phyloP scores from a whole-genome alignment of 2,329 filamentous ascomycete species.

The Xylariaceae sp. region DNA sequence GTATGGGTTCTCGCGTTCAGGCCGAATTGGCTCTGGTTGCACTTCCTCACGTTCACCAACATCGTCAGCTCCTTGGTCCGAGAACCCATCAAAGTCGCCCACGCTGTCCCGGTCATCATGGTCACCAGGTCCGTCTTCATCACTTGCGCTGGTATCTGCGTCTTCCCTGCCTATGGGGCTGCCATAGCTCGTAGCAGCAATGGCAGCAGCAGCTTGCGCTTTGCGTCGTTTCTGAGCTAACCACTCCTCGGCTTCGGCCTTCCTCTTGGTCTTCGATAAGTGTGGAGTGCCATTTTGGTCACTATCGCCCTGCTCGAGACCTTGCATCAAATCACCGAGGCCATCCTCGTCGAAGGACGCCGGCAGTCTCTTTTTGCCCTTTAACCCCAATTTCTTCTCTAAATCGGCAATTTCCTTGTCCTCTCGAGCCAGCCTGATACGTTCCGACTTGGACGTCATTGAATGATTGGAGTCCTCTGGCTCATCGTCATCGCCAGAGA shows the following conservation, averaged over 20 bases:
- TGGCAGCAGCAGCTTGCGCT: conserved; percentile 27
- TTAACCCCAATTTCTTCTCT: conserved; percentile 82
- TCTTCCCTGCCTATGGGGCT: neutral
- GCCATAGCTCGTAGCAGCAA: neutral
- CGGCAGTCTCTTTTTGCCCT: conserved; percentile 68
- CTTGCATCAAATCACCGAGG: conserved; percentile 71
- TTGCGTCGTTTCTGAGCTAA: conserved; percentile 54
- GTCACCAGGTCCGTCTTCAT: conserved; percentile 21
- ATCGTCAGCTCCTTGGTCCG: conserved; percentile 32
- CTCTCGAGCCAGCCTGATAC: conserved; percentile 68
- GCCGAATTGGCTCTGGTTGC: conserved; percentile 31
- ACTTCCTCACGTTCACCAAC: conserved; percentile 3
- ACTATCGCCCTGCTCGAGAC: conserved; percentile 54
- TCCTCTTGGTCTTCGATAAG: conserved; percentile 59
- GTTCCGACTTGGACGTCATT: conserved; percentile 39
- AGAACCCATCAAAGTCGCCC: conserved; percentile 39
- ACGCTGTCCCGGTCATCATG: conserved; percentile 34
- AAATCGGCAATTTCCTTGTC: conserved; percentile 84
- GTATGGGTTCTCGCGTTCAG: conserved; percentile 80
- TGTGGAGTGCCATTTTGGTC: conserved; percentile 34
- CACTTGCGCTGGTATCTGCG: conserved; percentile 1
- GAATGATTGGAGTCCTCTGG: conserved; percentile 23
- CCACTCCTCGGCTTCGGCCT: conserved; percentile 57
- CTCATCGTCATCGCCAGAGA: conserved; percentile 18
- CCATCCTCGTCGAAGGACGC: conserved; percentile 79